These are phyloP conservation scores for Microcos paniculata DNA, from an alignment of 345 rosid species.

Conservation along the genomic window DNA sequence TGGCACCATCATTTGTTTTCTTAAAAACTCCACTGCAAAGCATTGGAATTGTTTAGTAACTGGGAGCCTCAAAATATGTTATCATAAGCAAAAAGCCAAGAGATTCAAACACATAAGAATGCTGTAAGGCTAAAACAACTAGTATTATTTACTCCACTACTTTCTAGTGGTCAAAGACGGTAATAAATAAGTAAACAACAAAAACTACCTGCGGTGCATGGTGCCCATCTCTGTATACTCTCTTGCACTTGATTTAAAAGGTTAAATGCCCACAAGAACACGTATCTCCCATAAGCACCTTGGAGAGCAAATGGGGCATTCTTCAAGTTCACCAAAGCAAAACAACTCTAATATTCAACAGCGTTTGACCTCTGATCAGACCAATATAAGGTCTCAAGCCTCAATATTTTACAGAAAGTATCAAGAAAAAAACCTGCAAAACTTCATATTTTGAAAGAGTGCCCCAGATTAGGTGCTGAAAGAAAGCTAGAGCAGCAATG, in stretches of 20 bases:
- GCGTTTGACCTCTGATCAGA: slow-evolving; percentile 23
- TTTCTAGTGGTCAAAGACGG: background rate
- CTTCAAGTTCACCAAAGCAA: slow-evolving; percentile 24
- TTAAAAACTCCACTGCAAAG: slow-evolving; percentile 59
- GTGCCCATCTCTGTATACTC: slow-evolving; percentile 43
- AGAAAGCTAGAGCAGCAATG: background rate
- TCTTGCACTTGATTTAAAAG: slow-evolving; percentile 26
- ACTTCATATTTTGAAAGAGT: background rate
- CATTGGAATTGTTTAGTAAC: slow-evolving; percentile 3
- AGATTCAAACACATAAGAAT: background rate
- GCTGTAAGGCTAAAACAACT: background rate
- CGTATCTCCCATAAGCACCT: slow-evolving; percentile 28
- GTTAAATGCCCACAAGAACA: slow-evolving; percentile 17
- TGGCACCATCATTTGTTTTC: slow-evolving; percentile 54
- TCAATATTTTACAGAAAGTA: background rate
- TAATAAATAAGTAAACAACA: background rate
- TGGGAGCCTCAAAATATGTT: background rate
- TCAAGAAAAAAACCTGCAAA: background rate
- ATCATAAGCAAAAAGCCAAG: background rate
- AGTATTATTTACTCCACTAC: background rate
- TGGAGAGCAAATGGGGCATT: slow-evolving; percentile 28
- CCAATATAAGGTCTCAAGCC: background rate
- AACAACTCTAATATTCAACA: slow-evolving; percentile 3
- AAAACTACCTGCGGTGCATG: slow-evolving; percentile 62
- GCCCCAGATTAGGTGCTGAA: background rate